These are phyloP conservation scores for Olyra latifolia DNA, from an alignment of 176 grass and related monocot genomes.

Conservation along the genomic window DNA sequence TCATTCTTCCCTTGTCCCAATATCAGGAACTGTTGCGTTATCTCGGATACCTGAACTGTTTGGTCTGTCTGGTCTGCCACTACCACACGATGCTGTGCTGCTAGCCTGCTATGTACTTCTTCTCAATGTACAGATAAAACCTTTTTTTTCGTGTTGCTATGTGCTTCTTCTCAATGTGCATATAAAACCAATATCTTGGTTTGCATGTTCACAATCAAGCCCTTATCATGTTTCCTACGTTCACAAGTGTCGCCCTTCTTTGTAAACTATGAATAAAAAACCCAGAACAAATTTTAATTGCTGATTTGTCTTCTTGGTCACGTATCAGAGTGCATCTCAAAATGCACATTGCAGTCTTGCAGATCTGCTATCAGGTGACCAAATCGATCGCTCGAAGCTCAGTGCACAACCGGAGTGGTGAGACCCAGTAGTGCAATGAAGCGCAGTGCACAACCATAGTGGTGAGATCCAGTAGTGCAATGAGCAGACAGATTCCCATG, in stretches of 20 bases:
- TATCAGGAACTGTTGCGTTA: not conserved
- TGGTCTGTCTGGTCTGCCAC: conserved; percentile 16
- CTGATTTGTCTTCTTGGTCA: not conserved
- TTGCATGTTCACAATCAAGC: too few species aligned
- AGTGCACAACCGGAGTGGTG: not conserved
- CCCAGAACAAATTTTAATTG: not conserved
- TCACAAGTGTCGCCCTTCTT: not conserved
- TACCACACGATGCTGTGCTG: too few species aligned
- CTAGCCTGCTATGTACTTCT: not conserved
- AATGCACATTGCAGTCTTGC: not conserved
- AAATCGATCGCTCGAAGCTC: not conserved
- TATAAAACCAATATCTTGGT: too few species aligned
- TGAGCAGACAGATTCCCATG: not conserved
- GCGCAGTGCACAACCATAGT: not conserved
- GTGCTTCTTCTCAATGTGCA: too few species aligned
- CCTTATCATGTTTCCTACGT: too few species aligned
- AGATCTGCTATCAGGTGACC: not conserved
- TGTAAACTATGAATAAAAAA: not conserved
- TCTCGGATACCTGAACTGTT: not conserved
- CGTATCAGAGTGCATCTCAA: not conserved
- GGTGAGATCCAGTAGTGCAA: not conserved
- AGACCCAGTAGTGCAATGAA: not conserved
- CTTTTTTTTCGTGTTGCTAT: too few species aligned
- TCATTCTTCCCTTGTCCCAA: not conserved
- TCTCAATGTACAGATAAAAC: not conserved